Base-by-base conservation (phyloP, 805 yeast genomes). In the Sporopachydermia quercuum region DNA sequence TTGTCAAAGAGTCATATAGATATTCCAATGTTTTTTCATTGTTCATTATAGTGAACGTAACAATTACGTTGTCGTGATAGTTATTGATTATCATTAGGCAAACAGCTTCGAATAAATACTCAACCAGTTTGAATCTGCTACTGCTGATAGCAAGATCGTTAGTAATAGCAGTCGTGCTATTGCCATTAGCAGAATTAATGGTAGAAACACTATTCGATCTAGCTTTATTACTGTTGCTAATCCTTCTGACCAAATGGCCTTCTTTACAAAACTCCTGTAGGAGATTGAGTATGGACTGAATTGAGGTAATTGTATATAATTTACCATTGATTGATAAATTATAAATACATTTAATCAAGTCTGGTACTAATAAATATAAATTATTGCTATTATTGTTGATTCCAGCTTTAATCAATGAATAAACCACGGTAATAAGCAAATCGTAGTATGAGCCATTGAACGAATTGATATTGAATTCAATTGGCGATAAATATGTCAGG, bases 401-500 rank as follows among this genome's bases (percentile, higher is more conserved):
- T 23, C n/a, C n/a, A n/a, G n/a, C n/a, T n/a, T n/a, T 23, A 8
- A 23, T 23, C 8, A 23, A n/a, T 8, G 30, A 23, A n/a, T 23
- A 23, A 23, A 23, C 8, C n/a, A 23, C 30, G n/a, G 30, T 23
- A n/a, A 23, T 23, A 23, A 23, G n/a, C 13, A 23, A 23, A 23
- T 23, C 30, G 30, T 23, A 23, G 30, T 23, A 23, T 23, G 30
- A 8, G 8, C 30, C 30, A 8, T 23, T 8, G 30, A 23, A 23
- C 30, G 30, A 23, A 8, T 23, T n/a, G 13, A 23, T 14, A n/a
- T 14, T 34, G 18, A 8, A 23, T n/a, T 61, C 65, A 30, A 50
- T 46, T 1, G 68, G 30, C n/a, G 30, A 23, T 23, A 23, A 23
- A 23, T 61, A 17, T 78, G 49, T 44, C 68, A 69, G 2, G 79